Conservation (phyloP, 495 filamentous ascomycete genomes). For the Staphylotrichum tortipilum region DNA sequence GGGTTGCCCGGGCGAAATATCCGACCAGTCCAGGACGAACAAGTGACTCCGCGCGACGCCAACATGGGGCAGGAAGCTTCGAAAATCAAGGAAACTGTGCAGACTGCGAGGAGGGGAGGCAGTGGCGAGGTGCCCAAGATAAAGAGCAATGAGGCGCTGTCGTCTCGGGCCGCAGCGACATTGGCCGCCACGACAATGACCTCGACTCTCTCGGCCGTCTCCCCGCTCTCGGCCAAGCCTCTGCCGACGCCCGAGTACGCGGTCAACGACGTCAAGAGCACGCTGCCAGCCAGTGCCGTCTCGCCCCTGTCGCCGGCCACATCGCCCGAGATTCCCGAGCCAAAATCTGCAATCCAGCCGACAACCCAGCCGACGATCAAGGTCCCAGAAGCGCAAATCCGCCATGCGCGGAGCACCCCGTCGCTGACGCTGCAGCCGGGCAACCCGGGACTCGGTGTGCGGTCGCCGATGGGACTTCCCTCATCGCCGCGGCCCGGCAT, state of each 20-base stretch:
- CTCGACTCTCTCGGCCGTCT: conserved; percentile 11
- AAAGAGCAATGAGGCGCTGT: background rate
- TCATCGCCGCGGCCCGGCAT: background rate
- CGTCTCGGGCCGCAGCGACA: background rate
- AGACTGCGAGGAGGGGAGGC: conserved; percentile 5
- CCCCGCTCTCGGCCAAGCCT: conserved; percentile 8
- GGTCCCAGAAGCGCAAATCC: conserved; percentile 3
- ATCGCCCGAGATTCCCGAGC: conserved; percentile 19
- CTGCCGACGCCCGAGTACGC: conserved; percentile 22
- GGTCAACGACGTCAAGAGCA: conserved; percentile 15
- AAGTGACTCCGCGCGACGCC: conserved; percentile 5
- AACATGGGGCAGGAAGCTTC: conserved; percentile 25
- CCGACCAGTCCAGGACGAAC: conserved; percentile 21
- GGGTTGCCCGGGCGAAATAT: conserved; percentile 27
- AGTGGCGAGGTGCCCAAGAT: background rate
- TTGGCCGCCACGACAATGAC: conserved; percentile 9
- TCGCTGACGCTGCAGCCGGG: conserved; percentile 3
- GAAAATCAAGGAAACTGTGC: conserved; percentile 9
- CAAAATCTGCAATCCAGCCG: too few relatives aligned
- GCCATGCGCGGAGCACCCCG: conserved; percentile 11
- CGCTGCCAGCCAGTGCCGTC: conserved; percentile 8
- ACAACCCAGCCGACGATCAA: too few relatives aligned
- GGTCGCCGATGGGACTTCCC: conserved; percentile 11
- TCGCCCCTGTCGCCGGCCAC: conserved; percentile 26
- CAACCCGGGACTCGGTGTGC: conserved; percentile 7